Evolutionary conservation across 768 basidiomycete species (phyloP).

Genomic region (Leccinum broughii): DNA sequence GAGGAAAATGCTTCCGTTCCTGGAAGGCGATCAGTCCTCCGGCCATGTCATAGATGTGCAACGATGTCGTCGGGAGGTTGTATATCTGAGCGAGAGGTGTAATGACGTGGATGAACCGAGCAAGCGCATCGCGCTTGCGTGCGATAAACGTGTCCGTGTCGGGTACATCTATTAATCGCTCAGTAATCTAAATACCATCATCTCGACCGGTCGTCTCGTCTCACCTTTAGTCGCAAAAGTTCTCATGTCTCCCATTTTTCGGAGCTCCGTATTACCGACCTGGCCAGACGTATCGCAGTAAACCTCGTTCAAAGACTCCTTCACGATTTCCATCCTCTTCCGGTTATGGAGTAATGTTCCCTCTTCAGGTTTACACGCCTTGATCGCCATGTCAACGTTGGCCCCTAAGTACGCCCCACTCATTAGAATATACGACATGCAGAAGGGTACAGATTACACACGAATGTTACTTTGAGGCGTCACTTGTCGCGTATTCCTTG

Average conservation of each 20-base stretch:
- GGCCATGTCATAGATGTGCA: constrained; percentile 79
- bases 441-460: constrained; percentile 21
- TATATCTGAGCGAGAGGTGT: constrained; percentile 69
- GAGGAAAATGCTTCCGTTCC: constrained; percentile 83
- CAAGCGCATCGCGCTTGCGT: constrained; percentile 55
- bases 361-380: constrained; percentile 70
- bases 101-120: constrained; percentile 74
- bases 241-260: constrained; percentile 60
- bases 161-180: constrained; percentile 50
- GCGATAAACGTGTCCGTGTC: constrained; percentile 50
- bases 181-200: background rate
- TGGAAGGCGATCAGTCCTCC: constrained; percentile 89
- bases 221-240: constrained; percentile 65
- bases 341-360: constrained; percentile 60
- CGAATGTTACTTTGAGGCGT: constrained; percentile 48
- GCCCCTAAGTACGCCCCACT: constrained; percentile 34
- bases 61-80: constrained; percentile 63
- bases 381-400: constrained; percentile 71
- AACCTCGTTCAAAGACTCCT: constrained; percentile 72
- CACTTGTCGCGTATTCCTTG: constrained; percentile 28
- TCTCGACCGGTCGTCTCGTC: background rate
- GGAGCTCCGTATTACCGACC: constrained; percentile 54
- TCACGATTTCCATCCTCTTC: constrained; percentile 68
- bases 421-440: background rate
- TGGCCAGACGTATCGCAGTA: constrained; percentile 79